These are phyloP conservation scores for Fusarium decemcellulare DNA, from an alignment of 2,329 filamentous ascomycete genomes.

Conservation along the genomic window DNA sequence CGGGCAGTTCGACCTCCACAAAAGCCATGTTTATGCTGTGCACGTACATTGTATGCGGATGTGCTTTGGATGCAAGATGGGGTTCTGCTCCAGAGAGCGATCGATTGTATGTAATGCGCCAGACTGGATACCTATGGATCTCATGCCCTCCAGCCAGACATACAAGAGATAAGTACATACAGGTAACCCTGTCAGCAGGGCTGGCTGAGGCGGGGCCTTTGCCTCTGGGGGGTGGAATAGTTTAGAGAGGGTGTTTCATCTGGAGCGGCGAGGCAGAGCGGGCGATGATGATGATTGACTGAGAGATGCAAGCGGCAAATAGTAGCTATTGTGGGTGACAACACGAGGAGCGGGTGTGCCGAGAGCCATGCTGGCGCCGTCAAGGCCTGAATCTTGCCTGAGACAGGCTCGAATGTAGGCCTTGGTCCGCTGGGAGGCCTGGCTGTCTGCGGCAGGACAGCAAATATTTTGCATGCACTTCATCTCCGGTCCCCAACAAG, in stretches of 20 bases:
- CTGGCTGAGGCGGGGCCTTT: slow-evolving; percentile 22
- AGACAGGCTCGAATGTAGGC: slow-evolving; percentile 30
- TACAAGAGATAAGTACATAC: slow-evolving; percentile 4
- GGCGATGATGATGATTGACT: slow-evolving; percentile 5
- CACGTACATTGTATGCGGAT: slow-evolving; percentile 26
- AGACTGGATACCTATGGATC: slow-evolving; percentile 14
- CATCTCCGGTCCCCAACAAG: slow-evolving; percentile 32
- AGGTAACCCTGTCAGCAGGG: slow-evolving; percentile 27
- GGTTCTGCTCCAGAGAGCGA: slow-evolving; percentile 22
- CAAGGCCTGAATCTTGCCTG: slow-evolving; percentile 32
- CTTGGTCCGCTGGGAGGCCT: neutral
- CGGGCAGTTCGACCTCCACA: slow-evolving; percentile 30
- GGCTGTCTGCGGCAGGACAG: slow-evolving; percentile 3
- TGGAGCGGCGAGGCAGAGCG: slow-evolving; percentile 31
- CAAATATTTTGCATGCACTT: slow-evolving; percentile 28
- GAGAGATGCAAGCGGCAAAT: slow-evolving; percentile 5
- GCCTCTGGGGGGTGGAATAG: slow-evolving; percentile 1
- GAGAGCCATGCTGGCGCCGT: slow-evolving; percentile 3
- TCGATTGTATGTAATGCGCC: slow-evolving; percentile 27
- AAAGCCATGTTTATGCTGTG: slow-evolving; percentile 35
- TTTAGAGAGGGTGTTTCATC: slow-evolving; percentile 38
- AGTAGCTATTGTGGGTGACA: neutral
- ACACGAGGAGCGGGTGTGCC: slow-evolving; percentile 4
- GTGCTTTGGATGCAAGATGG: slow-evolving; percentile 41
- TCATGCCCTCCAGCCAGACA: neutral